Conservation (phyloP, 805 yeast species). For the Kodamaea kakaduensis region DNA sequence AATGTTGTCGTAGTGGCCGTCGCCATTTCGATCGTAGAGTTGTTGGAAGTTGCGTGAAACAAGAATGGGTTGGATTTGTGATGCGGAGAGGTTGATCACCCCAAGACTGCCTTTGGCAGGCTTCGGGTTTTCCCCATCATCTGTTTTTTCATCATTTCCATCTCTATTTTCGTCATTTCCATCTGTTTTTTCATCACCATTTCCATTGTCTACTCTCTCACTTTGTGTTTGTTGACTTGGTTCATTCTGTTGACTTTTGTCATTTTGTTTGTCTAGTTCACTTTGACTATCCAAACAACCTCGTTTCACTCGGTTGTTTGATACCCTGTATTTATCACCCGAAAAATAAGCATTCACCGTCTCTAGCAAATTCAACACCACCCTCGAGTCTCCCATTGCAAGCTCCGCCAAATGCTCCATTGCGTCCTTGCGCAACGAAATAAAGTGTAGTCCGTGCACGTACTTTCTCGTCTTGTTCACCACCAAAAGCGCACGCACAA, state of each 20-base stretch:
- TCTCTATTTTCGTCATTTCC: too few relatives aligned
- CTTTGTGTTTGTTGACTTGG: too few relatives aligned
- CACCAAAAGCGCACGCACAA: slow-evolving; percentile 36
- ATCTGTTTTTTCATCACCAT: too few relatives aligned
- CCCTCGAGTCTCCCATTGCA: slow-evolving; percentile 86
- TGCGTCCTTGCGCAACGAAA: slow-evolving; percentile 53
- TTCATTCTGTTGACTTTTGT: slow-evolving; percentile 16
- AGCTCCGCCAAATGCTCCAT: slow-evolving; percentile 66
- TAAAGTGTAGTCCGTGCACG: slow-evolving; percentile 45
- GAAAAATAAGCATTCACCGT: slow-evolving; percentile 56
- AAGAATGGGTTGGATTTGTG: slow-evolving; percentile 37
- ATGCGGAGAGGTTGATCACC: slow-evolving; percentile 37
- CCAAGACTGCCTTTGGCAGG: slow-evolving; percentile 19
- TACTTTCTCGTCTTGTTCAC: slow-evolving; percentile 57
- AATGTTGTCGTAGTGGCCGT: slow-evolving; percentile 89
- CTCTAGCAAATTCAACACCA: slow-evolving; percentile 77
- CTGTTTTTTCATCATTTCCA: background rate
- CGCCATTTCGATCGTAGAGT: slow-evolving; percentile 84
- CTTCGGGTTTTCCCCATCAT: too few relatives aligned
- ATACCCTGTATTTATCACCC: too few relatives aligned
- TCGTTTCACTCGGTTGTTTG: too few relatives aligned
- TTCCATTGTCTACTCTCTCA: too few relatives aligned
- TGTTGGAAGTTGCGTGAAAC: slow-evolving; percentile 45
- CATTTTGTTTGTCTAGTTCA: slow-evolving; percentile 16
- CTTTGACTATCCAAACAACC: too few relatives aligned